These are phyloP conservation scores for Alternaria metachromatica DNA, from an alignment of 2,329 filamentous ascomycete genomes.

Conservation along the genomic window DNA sequence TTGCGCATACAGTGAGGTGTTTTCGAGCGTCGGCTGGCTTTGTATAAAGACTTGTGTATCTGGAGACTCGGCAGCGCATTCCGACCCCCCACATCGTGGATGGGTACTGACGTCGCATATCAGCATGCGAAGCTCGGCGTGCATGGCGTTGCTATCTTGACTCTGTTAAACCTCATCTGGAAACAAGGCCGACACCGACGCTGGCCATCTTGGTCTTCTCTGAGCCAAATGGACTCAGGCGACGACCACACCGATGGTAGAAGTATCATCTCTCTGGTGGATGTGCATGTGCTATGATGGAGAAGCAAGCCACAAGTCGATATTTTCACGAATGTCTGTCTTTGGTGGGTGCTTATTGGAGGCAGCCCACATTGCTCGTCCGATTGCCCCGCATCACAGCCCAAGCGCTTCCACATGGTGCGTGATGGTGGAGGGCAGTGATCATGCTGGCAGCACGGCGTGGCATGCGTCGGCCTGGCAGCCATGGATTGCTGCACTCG, in stretches of 20 bases:
- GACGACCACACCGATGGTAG: neutral
- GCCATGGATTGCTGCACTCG: conserved; percentile 24
- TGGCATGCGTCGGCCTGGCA: conserved; percentile 28
- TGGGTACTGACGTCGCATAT: neutral
- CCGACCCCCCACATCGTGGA: conserved; percentile 11
- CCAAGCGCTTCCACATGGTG: conserved; percentile 1
- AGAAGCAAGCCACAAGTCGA: conserved; percentile 20
- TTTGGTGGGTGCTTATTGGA: conserved; percentile 15
- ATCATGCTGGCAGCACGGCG: conserved; percentile 20
- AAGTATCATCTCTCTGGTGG: neutral
- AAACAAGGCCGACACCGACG: conserved; percentile 32
- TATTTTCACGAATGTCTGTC: conserved; percentile 5
- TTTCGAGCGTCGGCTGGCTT: neutral
- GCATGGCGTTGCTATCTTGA: conserved; percentile 6
- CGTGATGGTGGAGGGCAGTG: conserved; percentile 4
- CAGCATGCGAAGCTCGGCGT: neutral
- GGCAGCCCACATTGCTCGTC: neutral
- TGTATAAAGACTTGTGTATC: conserved; percentile 1
- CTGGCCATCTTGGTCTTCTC: neutral
- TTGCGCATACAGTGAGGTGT: neutral
- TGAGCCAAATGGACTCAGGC: neutral
- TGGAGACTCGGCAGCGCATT: conserved; percentile 15
- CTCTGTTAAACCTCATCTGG: conserved; percentile 29
- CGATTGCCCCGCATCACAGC: conserved; percentile 22
- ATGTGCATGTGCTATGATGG: conserved; percentile 18